phyloP scores from a whole-genome alignment of 2,329 filamentous ascomycete genomes.

The Calonectria pseudoreteaudii region DNA sequence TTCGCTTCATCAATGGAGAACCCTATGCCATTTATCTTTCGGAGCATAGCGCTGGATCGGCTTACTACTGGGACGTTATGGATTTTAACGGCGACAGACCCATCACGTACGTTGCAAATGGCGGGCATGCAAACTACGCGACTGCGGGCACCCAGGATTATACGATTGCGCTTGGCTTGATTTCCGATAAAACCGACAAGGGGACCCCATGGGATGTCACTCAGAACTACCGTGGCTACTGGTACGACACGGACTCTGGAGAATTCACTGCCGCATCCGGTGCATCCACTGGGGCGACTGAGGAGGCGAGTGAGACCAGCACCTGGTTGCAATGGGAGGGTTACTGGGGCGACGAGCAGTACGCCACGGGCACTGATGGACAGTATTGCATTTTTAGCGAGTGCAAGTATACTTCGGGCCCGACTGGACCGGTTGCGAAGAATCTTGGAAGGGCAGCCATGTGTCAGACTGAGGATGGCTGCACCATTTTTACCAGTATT shows the following conservation, averaged over 20 bases:
- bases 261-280: not conserved
- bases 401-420: not conserved
- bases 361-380: not conserved
- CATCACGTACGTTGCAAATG: not conserved
- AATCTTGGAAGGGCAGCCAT: not conserved
- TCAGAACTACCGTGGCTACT: not conserved
- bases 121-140: not conserved
- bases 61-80: slow-evolving; percentile 2
- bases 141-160: not conserved
- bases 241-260: not conserved
- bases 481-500: not conserved
- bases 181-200: not conserved
- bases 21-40: not conserved
- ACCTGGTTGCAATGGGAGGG: not conserved
- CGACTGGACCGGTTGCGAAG: not conserved
- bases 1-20: not conserved
- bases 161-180: not conserved
- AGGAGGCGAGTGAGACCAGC: not conserved
- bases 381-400: not conserved
- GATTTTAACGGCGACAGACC: not conserved
- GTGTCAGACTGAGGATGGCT: not conserved
- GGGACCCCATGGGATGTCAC: not conserved
- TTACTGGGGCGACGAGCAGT: not conserved
- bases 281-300: not conserved
- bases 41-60: not conserved